Conservation (phyloP, 2,329 filamentous ascomycete species). For the Chalaropsis thielavioides region DNA sequence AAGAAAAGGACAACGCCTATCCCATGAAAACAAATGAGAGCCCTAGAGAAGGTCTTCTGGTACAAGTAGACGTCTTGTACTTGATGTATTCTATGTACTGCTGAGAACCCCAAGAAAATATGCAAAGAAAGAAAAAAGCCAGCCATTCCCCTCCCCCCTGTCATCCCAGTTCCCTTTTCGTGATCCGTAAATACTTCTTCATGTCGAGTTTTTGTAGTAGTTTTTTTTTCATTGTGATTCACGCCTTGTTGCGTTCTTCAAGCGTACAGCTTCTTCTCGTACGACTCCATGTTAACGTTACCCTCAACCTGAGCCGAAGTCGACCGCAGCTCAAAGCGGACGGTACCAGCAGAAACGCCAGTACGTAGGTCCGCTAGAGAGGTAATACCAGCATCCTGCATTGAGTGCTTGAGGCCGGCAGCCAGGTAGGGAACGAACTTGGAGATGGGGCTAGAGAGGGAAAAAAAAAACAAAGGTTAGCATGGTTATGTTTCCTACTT, state of each 20-base stretch:
- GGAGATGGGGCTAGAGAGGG: conserved; percentile 51
- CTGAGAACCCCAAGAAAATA: not conserved
- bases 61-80: conserved; percentile 10
- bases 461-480: conserved; percentile 22
- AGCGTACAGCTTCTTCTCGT: conserved; percentile 98
- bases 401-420: conserved; percentile 88
- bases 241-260: conserved; percentile 29
- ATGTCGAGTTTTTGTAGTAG: conserved; percentile 1
- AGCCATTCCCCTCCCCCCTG: not conserved
- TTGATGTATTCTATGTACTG: conserved; percentile 10
- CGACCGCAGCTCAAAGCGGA: conserved; percentile 88
- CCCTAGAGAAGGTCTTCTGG: not conserved
- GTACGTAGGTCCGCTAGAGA: conserved; percentile 66
- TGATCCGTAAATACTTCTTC: not conserved
- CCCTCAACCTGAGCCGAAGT: conserved; percentile 92
- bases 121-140: conserved; percentile 1
- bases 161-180: not conserved
- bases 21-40: not conserved
- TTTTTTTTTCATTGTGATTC: conserved; percentile 4
- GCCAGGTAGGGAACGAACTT: conserved; percentile 95
- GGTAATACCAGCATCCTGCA: conserved; percentile 86
- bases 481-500: conserved; percentile 9
- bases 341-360: conserved; percentile 55
- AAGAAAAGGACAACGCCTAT: not conserved
- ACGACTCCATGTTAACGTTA: conserved; percentile 95